Evolutionary conservation across 2,329 filamentous ascomycete genomes (phyloP), one percentile per base, ranked within the genome.

Genomic region (Penicillium concentricum): DNA sequence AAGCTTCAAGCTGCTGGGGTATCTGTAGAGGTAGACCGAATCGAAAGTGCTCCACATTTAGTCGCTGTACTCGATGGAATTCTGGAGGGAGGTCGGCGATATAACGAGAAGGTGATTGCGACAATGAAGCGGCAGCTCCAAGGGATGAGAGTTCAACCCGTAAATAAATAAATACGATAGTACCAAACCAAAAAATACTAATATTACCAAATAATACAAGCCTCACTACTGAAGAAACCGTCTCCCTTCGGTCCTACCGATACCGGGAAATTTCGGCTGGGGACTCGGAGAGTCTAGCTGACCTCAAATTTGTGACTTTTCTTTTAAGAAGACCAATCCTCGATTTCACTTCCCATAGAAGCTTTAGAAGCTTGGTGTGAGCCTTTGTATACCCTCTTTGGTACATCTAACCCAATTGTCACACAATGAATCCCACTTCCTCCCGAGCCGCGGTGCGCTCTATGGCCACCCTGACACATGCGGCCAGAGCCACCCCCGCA

Each of bases 371-470:
- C 42, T 46, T 43, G 39, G 22, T 42, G 52, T 50, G 45, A 49
- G 12, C n/a, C 32, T 46, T 37, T 30, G 22, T 42, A 54, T 35
- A 44, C 4, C 15, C 51, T 56, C 20, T 51, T 28, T 59, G 58
- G 45, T 51, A 57, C 41, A 54, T 48, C 10, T 41, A 44, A 45
- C 53, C 56, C 60, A 58, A 59, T 71, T 61, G 70, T 70, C 56
- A 76, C 74, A 42, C 2, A 61, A 66, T 73, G 65, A 66, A 67
- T 54, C 60, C 69, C 39, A 53, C 67, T 44, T 61, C 70, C 49
- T 72, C 70, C 65, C 71, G 72, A 67, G 69, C 71, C 68, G 71
- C 71, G 66, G 70, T 72, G 70, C 72, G 70, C 64, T 72, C 71
- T 24, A 68, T 73, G 70, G 66, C 67, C 60, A 68, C 66, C 46